A percentile compares a stretch with the other conserved stretches of the same genome.
These are phyloP conservation scores for Penicillium sp. DNA, from an alignment of 2,329 filamentous ascomycete genomes.

Conservation along the genomic window DNA sequence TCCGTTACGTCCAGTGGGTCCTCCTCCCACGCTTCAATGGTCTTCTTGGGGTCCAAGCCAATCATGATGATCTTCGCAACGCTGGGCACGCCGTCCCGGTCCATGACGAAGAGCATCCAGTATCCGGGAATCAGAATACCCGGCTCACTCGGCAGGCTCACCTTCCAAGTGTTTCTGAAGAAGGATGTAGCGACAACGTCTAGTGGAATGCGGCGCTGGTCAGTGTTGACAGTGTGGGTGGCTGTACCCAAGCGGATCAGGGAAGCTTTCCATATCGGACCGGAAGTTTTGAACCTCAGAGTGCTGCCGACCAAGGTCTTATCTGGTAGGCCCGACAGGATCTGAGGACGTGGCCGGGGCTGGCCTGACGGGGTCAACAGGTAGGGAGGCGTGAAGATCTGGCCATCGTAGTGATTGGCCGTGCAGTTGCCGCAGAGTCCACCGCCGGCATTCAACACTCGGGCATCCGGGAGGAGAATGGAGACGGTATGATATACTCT, in stretches of 20 bases:
- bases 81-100: constrained; percentile 21
- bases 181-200: constrained; percentile 19
- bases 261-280: constrained; percentile 34
- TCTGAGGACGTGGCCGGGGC: constrained; percentile 43
- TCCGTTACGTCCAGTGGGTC: too few species aligned
- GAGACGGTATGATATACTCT: constrained; percentile 50
- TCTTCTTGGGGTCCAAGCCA: neutral
- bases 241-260: constrained; percentile 51
- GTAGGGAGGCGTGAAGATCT: constrained; percentile 58
- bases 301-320: constrained; percentile 7
- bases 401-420: constrained; percentile 54
- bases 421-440: constrained; percentile 52
- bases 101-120: constrained; percentile 55
- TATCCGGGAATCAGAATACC: constrained; percentile 54
- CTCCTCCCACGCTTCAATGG: neutral
- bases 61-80: neutral
- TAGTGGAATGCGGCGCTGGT: constrained; percentile 56
- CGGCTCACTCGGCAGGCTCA: constrained; percentile 47
- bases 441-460: constrained; percentile 53
- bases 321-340: constrained; percentile 30
- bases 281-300: constrained; percentile 14
- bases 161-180: constrained; percentile 42
- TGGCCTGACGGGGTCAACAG: constrained; percentile 49
- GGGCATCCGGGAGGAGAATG: constrained; percentile 51
- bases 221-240: constrained; percentile 58